Conservation (phyloP, 2,329 filamentous ascomycete species). For the Penicillium olsonii region DNA sequence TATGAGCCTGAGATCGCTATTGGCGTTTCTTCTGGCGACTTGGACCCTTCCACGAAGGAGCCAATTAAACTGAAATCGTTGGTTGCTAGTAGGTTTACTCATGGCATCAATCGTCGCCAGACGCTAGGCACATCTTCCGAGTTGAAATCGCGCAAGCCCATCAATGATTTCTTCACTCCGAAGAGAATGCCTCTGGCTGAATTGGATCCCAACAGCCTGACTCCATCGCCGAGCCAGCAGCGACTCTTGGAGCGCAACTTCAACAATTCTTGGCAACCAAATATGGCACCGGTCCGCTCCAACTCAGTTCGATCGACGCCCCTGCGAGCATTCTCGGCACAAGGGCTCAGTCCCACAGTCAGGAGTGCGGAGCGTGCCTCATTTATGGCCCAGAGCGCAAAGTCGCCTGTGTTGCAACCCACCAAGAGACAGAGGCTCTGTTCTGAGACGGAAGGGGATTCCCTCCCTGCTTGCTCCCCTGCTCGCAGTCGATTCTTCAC, state of each 20-base stretch:
- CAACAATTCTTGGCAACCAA: conserved; percentile 57
- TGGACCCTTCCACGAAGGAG: conserved; percentile 87
- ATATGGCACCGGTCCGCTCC: conserved; percentile 46
- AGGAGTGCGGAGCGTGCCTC: conserved; percentile 43
- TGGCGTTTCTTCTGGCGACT: conserved; percentile 75
- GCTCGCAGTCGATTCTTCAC: conserved; percentile 54
- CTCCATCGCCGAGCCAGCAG: conserved; percentile 66
- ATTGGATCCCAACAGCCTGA: conserved; percentile 67
- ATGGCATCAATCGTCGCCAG: conserved; percentile 40
- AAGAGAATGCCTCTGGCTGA: conserved; percentile 66
- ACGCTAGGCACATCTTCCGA: conserved; percentile 50
- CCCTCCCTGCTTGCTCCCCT: conserved; percentile 31
- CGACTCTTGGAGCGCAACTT: conserved; percentile 57
- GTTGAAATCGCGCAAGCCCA: conserved; percentile 61
- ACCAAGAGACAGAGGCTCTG: conserved; percentile 55
- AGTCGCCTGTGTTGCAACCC: conserved; percentile 47
- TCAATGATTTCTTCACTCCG: conserved; percentile 66
- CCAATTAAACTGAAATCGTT: conserved; percentile 49
- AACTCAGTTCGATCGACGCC: conserved; percentile 37
- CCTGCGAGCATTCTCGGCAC: conserved; percentile 36
- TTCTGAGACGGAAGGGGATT: conserved; percentile 46
- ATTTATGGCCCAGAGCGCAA: conserved; percentile 42
- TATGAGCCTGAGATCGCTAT: conserved; percentile 70
- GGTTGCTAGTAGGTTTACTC: conserved; percentile 33
- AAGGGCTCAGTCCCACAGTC: conserved; percentile 44